These are phyloP conservation scores for Pythium insidiosum DNA, from an alignment of 352 stramenopile species.

Conservation along the genomic window DNA sequence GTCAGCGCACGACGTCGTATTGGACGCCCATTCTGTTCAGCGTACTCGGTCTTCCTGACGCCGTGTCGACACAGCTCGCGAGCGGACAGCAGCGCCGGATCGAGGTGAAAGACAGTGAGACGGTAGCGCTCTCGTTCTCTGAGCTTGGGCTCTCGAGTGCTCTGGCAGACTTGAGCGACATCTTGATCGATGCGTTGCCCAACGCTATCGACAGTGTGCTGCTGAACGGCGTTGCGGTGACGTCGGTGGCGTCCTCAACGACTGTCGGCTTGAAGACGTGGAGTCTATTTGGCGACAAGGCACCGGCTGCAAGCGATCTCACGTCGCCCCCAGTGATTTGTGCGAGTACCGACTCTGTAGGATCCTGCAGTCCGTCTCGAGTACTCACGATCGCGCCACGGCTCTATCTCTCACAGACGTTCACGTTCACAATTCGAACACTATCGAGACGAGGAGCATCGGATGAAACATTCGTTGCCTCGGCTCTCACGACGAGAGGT, in stretches of 20 bases:
- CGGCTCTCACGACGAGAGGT: conserved; percentile 17
- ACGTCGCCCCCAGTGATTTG: no score
- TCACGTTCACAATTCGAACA: conserved; percentile 25
- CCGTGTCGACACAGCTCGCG: no score
- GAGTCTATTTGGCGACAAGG: no score
- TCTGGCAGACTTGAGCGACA: conserved; percentile 15
- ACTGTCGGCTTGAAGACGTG: no score
- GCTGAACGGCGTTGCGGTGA: no score
- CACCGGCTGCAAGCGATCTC: no score
- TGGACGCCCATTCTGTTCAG: background rate
- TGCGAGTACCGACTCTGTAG: no score
- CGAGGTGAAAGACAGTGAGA: conserved; percentile 30
- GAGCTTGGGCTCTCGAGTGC: conserved; percentile 19
- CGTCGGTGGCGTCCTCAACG: no score
- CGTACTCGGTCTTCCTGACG: background rate
- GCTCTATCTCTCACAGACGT: conserved; percentile 27
- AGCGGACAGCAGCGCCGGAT: conserved; percentile 8
- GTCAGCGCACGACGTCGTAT: background rate
- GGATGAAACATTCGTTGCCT: conserved; percentile 19
- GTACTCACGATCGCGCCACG: conserved; percentile 24
- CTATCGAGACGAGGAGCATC: conserved; percentile 13
- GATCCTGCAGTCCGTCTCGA: background rate
- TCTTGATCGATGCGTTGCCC: conserved; percentile 1
- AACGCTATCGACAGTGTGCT: conserved; percentile 1
- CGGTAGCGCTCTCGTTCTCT: conserved; percentile 23